These are phyloP conservation scores for Albugo candida DNA, from an alignment of 352 stramenopile genomes.

Conservation along the genomic window DNA sequence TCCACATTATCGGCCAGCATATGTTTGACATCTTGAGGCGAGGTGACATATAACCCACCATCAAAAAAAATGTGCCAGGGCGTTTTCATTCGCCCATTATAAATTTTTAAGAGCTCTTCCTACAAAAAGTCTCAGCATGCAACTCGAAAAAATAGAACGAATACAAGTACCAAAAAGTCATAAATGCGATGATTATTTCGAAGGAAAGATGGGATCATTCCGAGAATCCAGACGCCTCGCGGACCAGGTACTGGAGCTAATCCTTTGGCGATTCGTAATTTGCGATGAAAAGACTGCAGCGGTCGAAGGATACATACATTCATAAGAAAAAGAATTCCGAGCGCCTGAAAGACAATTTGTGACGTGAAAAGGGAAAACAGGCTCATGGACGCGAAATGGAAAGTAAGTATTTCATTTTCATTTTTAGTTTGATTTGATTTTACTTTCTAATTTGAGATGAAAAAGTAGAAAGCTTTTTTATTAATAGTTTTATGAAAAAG, in stretches of 20 bases:
- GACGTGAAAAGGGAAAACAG: no score
- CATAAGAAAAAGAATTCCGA: no score
- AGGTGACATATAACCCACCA: conserved; percentile 26
- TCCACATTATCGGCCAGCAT: conserved; percentile 34
- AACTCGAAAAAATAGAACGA: not conserved
- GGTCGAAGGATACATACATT: conserved; percentile 1
- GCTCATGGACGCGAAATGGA: no score
- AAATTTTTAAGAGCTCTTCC: conserved; percentile 19
- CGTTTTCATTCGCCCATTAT: conserved; percentile 36
- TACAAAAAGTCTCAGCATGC: conserved; percentile 1
- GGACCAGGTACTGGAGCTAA: conserved; percentile 21
- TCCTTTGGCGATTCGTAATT: conserved; percentile 28
- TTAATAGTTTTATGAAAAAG: no score
- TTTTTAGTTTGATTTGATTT: no score
- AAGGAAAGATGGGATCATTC: conserved; percentile 30
- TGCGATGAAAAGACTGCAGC: conserved; percentile 14
- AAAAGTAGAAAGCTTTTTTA: no score
- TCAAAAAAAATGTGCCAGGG: conserved; percentile 50
- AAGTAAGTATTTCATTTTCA: no score
- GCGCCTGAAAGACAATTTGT: no score
- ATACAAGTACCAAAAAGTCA: conserved; percentile 19
- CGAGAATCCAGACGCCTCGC: conserved; percentile 21
- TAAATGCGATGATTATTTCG: conserved; percentile 32
- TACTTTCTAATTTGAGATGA: no score
- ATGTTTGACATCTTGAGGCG: conserved; percentile 38